Evolutionary conservation across 2,329 filamentous ascomycete species (phyloP).

Genomic region (Aspergillus versicolor): DNA sequence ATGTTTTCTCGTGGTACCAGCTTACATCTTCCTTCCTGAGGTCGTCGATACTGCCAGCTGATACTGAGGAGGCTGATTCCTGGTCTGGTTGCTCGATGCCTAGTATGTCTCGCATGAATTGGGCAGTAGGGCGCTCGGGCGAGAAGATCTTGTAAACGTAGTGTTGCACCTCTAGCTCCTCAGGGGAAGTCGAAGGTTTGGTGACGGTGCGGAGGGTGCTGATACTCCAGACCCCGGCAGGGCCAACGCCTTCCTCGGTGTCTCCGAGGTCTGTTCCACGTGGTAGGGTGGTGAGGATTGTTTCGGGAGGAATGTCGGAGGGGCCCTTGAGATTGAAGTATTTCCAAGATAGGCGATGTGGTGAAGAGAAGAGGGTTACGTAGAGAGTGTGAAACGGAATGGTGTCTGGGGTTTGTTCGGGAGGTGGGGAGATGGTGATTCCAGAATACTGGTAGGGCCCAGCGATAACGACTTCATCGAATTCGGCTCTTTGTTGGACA

Average conservation of each 20-base stretch:
- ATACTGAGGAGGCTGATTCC: not conserved
- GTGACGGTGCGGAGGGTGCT: conserved; percentile 68
- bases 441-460: conserved; percentile 78
- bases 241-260: conserved; percentile 60
- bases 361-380: conserved; percentile 84
- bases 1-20: conserved; percentile 76
- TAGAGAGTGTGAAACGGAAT: conserved; percentile 87
- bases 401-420: conserved; percentile 60
- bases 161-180: conserved; percentile 34
- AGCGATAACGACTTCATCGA: conserved; percentile 81
- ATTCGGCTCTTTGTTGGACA: conserved; percentile 39
- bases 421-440: conserved; percentile 54
- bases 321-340: conserved; percentile 67
- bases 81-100: conserved; percentile 36
- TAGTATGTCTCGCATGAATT: conserved; percentile 52
- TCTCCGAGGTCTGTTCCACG: conserved; percentile 45
- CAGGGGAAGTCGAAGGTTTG: conserved; percentile 58
- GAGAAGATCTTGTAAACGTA: conserved; percentile 70
- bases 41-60: conserved; percentile 26
- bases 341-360: conserved; percentile 65
- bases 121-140: conserved; percentile 46
- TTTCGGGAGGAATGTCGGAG: conserved; percentile 60
- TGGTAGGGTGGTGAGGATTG: conserved; percentile 79
- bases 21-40: conserved; percentile 54
- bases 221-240: conserved; percentile 80